Evolutionary conservation across 257 asterid genomes (phyloP), one percentile per base, ranked within the genome.

Genomic region (Mitragyna speciosa): DNA sequence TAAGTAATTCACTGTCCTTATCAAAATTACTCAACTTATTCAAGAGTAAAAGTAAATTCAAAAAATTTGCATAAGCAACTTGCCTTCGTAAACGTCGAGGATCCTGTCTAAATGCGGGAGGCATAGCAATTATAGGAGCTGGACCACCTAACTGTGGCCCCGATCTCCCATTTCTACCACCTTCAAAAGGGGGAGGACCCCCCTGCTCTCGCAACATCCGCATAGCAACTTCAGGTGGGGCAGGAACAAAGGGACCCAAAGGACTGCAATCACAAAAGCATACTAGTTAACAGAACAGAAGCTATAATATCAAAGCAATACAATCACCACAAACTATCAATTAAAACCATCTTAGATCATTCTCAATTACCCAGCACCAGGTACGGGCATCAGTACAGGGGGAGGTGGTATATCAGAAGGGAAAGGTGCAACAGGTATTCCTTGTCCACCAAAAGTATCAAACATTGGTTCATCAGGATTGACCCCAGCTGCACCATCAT

Each of bases 201-300:
- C 98, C 98, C 81, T 93, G 98, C 41, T 95, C 99, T 64, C 97
- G 92, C 87, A 95, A 63, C 98, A 95, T 95, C 74, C 83, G 93
- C 99, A 95, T 95, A 56, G 99, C 99, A 84, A 95, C 97, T 85
- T 95, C 99, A 61, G 99, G 99, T 77, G 99, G 99, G 28, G 99
- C 97, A 67, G 99, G 99, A 73, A 95, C 97, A 69, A 95, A 95
- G 51, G 99, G 99, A 51, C 99, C 99, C 85, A 95, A 84, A 39
- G 99, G 99, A 73, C 99, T 95, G 89, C 85, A 87, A 73, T 33
- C 84, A 82, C 75, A 76, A 58, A 65, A 73, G 51, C 33, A 12
- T n/a, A 52, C 49, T 64, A n/a, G 54, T 63, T 73, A 47, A 39
- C 12, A 61, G 15, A 31, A 72, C 58, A 73, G 31, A 74, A 28